Base-by-base conservation (phyloP, 2,329 filamentous ascomycete genomes). In the Nemania sp. region DNA sequence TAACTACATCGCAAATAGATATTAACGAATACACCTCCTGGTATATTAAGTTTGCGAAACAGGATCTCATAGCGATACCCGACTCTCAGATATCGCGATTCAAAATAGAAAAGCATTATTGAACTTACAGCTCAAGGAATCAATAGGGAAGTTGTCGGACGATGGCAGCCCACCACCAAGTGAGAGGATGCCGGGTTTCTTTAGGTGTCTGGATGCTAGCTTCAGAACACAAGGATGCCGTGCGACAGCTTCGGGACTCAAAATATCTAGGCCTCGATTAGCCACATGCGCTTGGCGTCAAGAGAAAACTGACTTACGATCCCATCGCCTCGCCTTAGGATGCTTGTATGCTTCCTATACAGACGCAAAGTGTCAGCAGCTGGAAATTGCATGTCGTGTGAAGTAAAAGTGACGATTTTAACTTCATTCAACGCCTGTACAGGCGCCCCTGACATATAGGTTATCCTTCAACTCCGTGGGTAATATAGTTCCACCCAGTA, bases 101-200 rank as follows among this genome's bases (percentile, higher is more conserved):
- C n/a, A n/a, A n/a, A n/a, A n/a, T n/a, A n/a, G n/a, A n/a, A n/a
- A n/a, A n/a, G n/a, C n/a, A n/a, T n/a, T n/a, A n/a, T n/a, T n/a
- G n/a, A n/a, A 53, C 57, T 44, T 50, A 60, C 57, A 74, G 59
- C 80, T 81, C 44, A 97, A 73, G 60, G 88, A 80, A 61, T 93
- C 86, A 65, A 97, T 86, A n/a, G 94, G 94, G 67, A 99, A 99
- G 73, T 95, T 90, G 70, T 93, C 86, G 56, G 89, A 83, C 12
- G 90, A 92, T 3, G 94, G 94, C 17, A 99, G 77, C 3, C 94
- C 94, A 46, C 94, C 94, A 50, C 94, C 94, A 1, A 99, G 85
- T 1, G 91, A 96, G 68, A 99, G 94, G 54, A 97, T 75, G 14
- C 89, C 91, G 0, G 91, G 90, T 33, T 80, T 90, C 67, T 88